Evolutionary conservation across 2,329 filamentous ascomycete species (phyloP), one percentile per base, ranked within the genome.

Genomic region (Trichoderma polysporum): DNA sequence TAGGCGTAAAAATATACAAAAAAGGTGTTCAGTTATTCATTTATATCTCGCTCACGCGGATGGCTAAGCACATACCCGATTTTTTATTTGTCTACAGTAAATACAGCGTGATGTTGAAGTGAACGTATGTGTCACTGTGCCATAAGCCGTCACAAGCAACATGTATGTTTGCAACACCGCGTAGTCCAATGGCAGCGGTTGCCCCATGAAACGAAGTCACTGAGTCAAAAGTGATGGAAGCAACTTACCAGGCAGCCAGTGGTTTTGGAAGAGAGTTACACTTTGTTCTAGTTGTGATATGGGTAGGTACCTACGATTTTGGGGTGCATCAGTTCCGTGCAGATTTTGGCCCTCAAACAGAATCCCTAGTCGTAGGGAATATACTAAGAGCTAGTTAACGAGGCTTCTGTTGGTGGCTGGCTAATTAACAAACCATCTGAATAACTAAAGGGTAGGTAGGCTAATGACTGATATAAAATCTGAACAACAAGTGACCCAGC

Each of bases 1-100:
- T 66, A 70, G 47, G 37, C 35, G 15, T 19, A 12, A 45, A 31
- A 9, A 35, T 15, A 54, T 4, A 47, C n/a, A 64, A 63, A 27
- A 45, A 12, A 25, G 47, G 1, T 45, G 25, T 59, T 31, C 9
- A 31, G n/a, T 22, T 19, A 59, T 17, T 29, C 12, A 29, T 47
- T 3, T 29, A 5, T 59, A 9, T 19, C 31, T 12, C 29, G n/a
- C 35, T 54, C 17, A 22, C 4, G 13, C 10, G 9, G n/a, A 54
- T 22, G 17, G 50, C 31, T 35, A 9, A 13, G 13, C 19, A 35
- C 31, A 10, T 35, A 7, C 29, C 17, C 15, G 12, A 5, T 10
- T 15, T 27, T 50, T 19, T 12, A 50, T 17, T 4, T 7, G 6
- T 12, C 25, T 13, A 29, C 5, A 50, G 29, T 35, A 54, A 22